Conservation (phyloP, 768 basidiomycete species). For the Lentinus brumalis region DNA sequence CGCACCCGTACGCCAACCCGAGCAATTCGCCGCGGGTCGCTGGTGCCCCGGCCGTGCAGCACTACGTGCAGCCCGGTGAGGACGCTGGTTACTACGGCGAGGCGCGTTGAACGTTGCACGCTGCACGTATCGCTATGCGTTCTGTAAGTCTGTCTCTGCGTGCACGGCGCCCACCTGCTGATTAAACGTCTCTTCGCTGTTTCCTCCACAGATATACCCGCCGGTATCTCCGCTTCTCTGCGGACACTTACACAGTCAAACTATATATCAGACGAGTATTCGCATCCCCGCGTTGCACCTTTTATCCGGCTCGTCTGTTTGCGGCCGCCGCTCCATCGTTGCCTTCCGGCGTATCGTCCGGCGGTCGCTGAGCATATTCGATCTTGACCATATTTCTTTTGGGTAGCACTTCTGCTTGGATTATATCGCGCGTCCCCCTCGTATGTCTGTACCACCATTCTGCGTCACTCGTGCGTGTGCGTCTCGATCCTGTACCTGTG, state of each 20-base stretch:
- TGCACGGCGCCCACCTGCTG: not conserved
- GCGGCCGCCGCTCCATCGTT: not conserved
- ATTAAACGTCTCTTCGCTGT: not conserved
- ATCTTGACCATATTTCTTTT: not conserved
- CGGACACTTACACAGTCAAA: not conserved
- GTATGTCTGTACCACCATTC: no score
- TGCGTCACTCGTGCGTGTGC: not conserved
- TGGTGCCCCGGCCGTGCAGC: conserved; percentile 13
- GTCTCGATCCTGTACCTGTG: conserved; percentile 9
- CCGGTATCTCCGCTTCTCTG: not conserved
- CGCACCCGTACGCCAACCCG: conserved; percentile 23
- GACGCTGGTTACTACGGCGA: conserved; percentile 8
- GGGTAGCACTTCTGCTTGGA: not conserved
- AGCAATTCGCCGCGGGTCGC: conserved; percentile 12
- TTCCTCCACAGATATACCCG: conserved; percentile 12
- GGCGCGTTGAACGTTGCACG: conserved; percentile 12
- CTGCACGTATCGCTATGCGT: not conserved
- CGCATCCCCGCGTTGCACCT: not conserved
- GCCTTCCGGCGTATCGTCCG: not conserved
- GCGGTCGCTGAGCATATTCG: not conserved
- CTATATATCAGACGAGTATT: conserved; percentile 16
- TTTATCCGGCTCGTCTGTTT: conserved; percentile 11
- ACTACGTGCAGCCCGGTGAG: not conserved
- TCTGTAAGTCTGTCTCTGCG: not conserved
- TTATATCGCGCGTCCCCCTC: no score